Evolutionary conservation across 495 filamentous ascomycete species (phyloP).

Genomic region (Lindgomyces ingoldianus): DNA sequence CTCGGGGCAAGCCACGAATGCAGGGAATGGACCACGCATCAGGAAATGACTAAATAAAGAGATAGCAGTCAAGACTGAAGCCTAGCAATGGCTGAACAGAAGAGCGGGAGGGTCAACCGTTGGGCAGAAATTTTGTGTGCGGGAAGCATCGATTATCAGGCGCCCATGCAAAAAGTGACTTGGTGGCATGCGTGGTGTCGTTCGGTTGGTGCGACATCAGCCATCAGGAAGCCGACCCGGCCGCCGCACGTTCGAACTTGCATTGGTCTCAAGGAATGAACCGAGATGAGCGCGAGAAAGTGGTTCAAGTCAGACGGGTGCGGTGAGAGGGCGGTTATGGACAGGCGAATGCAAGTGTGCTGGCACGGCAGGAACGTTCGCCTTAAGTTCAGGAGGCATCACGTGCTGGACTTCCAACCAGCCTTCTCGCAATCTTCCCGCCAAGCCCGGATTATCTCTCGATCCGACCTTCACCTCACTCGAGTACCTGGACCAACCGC

Average conservation of each 20-base stretch:
- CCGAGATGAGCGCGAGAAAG: conserved; percentile 16
- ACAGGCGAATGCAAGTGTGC: conserved; percentile 6
- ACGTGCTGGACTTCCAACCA: conserved; percentile 6
- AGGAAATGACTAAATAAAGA: conserved; percentile 9
- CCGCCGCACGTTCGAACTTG: conserved; percentile 27
- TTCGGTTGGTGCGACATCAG: conserved; percentile 32
- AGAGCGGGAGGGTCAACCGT: conserved; percentile 8
- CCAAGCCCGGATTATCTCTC: conserved; percentile 16
- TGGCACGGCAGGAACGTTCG: conserved; percentile 7
- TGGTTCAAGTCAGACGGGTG: background rate
- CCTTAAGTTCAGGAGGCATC: background rate
- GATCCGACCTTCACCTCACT: conserved; percentile 12
- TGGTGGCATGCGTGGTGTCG: conserved; percentile 35
- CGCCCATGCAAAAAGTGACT: conserved; percentile 18
- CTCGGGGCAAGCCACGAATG: conserved; percentile 13
- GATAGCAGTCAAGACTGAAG: background rate
- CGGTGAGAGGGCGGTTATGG: conserved; percentile 13
- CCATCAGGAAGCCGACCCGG: conserved; percentile 19
- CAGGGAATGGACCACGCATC: conserved; percentile 10
- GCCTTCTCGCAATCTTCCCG: background rate
- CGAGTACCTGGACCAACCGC: conserved; percentile 10
- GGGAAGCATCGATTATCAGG: conserved; percentile 19
- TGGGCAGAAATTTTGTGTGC: conserved; percentile 24
- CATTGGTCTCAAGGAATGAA: conserved; percentile 1
- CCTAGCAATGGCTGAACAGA: conserved; percentile 8